These are phyloP conservation scores for Diaporthe longicolla DNA, from an alignment of 2,329 filamentous ascomycete genomes.

Conservation along the genomic window DNA sequence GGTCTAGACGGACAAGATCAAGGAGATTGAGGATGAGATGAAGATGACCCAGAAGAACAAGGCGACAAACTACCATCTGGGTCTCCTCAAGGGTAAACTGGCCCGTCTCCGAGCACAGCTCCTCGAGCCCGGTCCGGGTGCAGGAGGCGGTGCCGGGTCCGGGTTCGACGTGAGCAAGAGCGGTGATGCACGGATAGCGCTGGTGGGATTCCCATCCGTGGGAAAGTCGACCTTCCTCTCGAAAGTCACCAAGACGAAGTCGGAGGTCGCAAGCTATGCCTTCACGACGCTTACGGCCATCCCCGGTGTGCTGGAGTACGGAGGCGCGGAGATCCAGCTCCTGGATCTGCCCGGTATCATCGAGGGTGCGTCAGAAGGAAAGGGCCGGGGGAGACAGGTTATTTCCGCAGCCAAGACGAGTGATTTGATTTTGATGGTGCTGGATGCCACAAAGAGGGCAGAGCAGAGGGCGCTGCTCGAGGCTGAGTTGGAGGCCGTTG, in stretches of 20 bases:
- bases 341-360: conserved; percentile 98
- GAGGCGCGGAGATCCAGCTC: conserved; percentile 97
- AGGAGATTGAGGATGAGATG: conserved; percentile 99
- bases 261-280: conserved; percentile 94
- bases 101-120: conserved; percentile 94
- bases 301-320: conserved; percentile 96
- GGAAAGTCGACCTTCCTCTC: conserved; percentile 99
- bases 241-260: conserved; percentile 98
- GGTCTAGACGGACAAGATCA: conserved; percentile 90
- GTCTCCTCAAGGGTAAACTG: conserved; percentile 97
- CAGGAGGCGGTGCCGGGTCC: conserved; percentile 81
- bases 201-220: conserved; percentile 98
- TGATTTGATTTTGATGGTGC: conserved; percentile 95
- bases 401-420: conserved; percentile 99
- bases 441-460: conserved; percentile 96
- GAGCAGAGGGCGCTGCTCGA: conserved; percentile 93
- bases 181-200: conserved; percentile 94
- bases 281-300: conserved; percentile 99
- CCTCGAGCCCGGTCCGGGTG: conserved; percentile 87
- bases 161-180: conserved; percentile 97
- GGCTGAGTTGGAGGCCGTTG: conserved; percentile 93
- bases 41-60: conserved; percentile 93
- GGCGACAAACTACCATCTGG: conserved; percentile 88
- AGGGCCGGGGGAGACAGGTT: conserved; percentile 94
- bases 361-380: conserved; percentile 94